These are phyloP conservation scores for Acorus gramineus DNA, from an alignment of 106 monocot species.

Conservation along the genomic window DNA sequence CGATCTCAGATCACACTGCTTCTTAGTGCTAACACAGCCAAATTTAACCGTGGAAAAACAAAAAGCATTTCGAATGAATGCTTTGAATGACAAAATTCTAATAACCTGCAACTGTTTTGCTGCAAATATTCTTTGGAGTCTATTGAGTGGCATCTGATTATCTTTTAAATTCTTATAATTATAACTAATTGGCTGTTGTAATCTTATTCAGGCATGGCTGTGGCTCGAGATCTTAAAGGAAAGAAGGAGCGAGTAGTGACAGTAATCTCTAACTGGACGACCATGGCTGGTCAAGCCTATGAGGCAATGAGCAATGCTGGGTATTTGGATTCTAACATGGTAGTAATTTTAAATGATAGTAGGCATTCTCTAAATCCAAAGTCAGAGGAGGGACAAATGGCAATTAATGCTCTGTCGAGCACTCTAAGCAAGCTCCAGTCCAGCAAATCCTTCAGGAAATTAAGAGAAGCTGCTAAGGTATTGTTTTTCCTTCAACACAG, in stretches of 20 bases:
- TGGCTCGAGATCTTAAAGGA: slow-evolving; percentile 64
- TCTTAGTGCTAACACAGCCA: no score
- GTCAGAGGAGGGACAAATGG: slow-evolving; percentile 30
- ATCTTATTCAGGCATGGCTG: slow-evolving; percentile 57
- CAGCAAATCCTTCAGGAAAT: slow-evolving; percentile 51
- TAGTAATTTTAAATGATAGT: slow-evolving; percentile 77
- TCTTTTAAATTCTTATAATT: no score
- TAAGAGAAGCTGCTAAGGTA: slow-evolving; percentile 80
- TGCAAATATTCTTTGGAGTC: no score
- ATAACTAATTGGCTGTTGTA: not conserved
- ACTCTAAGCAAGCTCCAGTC: slow-evolving; percentile 78
- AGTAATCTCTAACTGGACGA: slow-evolving; percentile 65
- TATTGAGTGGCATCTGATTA: no score
- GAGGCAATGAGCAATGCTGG: slow-evolving; percentile 86
- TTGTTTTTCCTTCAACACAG: not conserved
- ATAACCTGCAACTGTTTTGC: no score
- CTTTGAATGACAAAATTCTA: no score
- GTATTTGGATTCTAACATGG: slow-evolving; percentile 85
- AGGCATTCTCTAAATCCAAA: slow-evolving; percentile 65
- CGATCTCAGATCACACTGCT: no score
- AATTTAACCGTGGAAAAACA: no score
- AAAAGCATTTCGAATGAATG: no score
- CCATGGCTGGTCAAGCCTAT: slow-evolving; percentile 71
- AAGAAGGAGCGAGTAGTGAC: slow-evolving; percentile 50
- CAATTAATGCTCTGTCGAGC: slow-evolving; percentile 51